These are phyloP conservation scores for Alternaria triticimaculans DNA, from an alignment of 2,329 filamentous ascomycete genomes.

Conservation along the genomic window DNA sequence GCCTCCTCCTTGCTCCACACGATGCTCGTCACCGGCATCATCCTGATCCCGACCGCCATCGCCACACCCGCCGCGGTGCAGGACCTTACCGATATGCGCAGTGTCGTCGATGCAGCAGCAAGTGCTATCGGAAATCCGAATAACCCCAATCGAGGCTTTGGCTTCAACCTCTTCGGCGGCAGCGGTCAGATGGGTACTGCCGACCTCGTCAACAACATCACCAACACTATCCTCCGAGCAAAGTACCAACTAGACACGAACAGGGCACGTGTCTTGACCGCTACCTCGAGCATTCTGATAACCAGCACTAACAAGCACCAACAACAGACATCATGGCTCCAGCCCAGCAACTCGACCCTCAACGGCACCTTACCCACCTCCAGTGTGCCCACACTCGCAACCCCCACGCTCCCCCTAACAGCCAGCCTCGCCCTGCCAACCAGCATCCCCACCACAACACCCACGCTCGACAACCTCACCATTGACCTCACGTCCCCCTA, in stretches of 20 bases:
- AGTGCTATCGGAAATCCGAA: constrained; percentile 34
- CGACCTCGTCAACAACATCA: constrained; percentile 43
- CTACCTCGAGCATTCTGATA: neutral
- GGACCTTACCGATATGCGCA: constrained; percentile 37
- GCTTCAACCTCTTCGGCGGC: constrained; percentile 21
- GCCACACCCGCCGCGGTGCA: constrained; percentile 38
- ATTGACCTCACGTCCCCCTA: constrained; percentile 33
- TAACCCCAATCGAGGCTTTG: constrained; percentile 38
- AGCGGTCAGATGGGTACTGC: constrained; percentile 36
- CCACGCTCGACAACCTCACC: constrained; percentile 21
- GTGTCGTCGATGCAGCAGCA: constrained; percentile 38
- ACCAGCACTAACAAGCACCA: constrained; percentile 1
- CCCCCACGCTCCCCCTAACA: constrained; percentile 25
- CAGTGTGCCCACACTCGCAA: constrained; percentile 1
- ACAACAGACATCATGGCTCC: constrained; percentile 28
- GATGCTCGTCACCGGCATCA: constrained; percentile 39
- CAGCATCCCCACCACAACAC: constrained; percentile 16
- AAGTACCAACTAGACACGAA: constrained; percentile 43
- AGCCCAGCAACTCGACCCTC: constrained; percentile 6
- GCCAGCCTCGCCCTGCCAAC: constrained; percentile 20
- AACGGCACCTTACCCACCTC: constrained; percentile 11
- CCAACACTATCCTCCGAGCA: constrained; percentile 34
- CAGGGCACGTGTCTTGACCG: constrained; percentile 23
- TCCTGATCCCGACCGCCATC: constrained; percentile 31
- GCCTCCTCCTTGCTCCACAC: constrained; percentile 7